A percentile compares a stretch with the other conserved stretches of the same genome.
Evolutionary conservation across 1,284 basidiomycete genomes (phyloP).

Genomic region (Cryptococcus maquisensis): DNA sequence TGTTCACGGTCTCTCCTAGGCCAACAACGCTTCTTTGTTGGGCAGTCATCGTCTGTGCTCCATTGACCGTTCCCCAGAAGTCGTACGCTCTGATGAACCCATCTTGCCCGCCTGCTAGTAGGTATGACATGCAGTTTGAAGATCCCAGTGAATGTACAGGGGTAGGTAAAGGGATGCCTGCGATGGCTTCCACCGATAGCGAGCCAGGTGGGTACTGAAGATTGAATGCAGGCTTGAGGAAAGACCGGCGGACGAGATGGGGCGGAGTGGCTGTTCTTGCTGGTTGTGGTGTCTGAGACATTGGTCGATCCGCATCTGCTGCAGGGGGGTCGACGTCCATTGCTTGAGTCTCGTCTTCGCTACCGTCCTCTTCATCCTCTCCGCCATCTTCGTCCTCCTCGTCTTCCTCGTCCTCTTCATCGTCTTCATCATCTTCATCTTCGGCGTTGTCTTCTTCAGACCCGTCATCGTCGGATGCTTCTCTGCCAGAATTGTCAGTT

Average conservation of each 20-base stretch:
- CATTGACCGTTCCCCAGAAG: constrained; percentile 80
- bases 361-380: constrained; percentile 20
- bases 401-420: constrained; percentile 8
- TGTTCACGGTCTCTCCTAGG: constrained; percentile 86
- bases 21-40: constrained; percentile 84
- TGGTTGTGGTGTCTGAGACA: neutral
- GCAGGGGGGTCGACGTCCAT: constrained; percentile 14
- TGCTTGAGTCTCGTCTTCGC: constrained; percentile 18
- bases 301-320: constrained; percentile 17
- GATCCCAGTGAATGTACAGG: constrained; percentile 81
- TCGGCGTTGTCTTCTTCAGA: constrained; percentile 19
- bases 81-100: constrained; percentile 93
- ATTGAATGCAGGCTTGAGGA: constrained; percentile 28
- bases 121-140: constrained; percentile 80
- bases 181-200: constrained; percentile 86
- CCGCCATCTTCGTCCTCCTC: constrained; percentile 20
- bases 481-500: constrained; percentile 2
- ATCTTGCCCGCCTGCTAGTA: constrained; percentile 87
- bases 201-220: constrained; percentile 51
- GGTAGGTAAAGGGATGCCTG: constrained; percentile 81
- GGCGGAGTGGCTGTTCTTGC: constrained; percentile 18
- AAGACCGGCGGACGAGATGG: constrained; percentile 32
- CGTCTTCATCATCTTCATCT: constrained; percentile 13
- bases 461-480: constrained; percentile 18
- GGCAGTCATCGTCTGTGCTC: constrained; percentile 79